Evolutionary conservation across 805 yeast species (phyloP), one percentile per base, ranked within the genome.

Genomic region (Komagataella pastoris): DNA sequence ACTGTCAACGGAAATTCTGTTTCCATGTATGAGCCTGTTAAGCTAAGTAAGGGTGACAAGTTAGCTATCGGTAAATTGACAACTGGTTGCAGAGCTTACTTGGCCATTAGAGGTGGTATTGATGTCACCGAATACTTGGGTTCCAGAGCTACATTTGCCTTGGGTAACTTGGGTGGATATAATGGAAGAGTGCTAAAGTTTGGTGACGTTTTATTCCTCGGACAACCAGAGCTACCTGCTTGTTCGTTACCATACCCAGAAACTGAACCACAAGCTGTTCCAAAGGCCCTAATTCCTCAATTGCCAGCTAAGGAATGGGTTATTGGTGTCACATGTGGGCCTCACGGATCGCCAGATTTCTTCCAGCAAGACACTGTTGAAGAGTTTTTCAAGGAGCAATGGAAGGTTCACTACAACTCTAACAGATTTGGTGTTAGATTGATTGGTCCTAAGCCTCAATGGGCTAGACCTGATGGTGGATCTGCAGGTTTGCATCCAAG

Each of bases 401-500:
- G 98, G 98, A 91, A 89, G 67, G 89, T 91, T 50, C 98, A 93
- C 66, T 93, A 93, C 74, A 91, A 91, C 70, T 90, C 98, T 36
- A 91, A 91, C 70, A 79, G 99, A 65, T 91, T 91, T 67, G 99
- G 99, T 65, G 95, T 91, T 43, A 80, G 98, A 63, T 74, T 91
- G 58, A 81, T 85, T 57, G 97, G 97, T 47, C 98, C 98, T 53
- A 91, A 89, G 67, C 99, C 98, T 10, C 76, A 79, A 62, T 93
- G 98, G 99, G 97, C 97, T 10, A 80, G 99, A 71, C 65, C 76
- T 7, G 96, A 89, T 65, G 99, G 98, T 69, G 99, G 98, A 54
- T 96, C 89, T 61, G 99, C 93, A 53, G 99, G 99, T 53, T 74
- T 91, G 62, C 99, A 91, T 71, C 99, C 99, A 49, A 89, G 97